Percentiles rank a stretch among this genome's conserved stretches.
Conservation (phyloP, 2,329 filamentous ascomycete species). For the Chaetomium sp. region DNA sequence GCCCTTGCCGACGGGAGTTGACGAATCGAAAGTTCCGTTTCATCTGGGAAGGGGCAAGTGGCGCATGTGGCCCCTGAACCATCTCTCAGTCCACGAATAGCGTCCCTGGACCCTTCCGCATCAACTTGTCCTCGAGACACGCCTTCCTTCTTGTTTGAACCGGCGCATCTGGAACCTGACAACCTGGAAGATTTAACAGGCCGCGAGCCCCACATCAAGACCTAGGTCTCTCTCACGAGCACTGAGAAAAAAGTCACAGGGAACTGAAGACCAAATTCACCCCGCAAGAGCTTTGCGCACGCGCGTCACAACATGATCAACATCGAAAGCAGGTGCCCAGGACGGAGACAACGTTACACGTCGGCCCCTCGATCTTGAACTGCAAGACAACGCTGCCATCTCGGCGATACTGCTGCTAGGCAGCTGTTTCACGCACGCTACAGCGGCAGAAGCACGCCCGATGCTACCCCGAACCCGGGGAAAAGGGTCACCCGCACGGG, state of each 20-base stretch:
- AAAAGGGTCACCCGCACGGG: conserved; percentile 3
- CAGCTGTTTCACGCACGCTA: neutral
- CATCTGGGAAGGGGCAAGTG: neutral
- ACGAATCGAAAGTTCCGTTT: conserved; percentile 12
- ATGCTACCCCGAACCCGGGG: conserved; percentile 16
- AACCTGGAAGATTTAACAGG: neutral
- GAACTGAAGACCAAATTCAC: neutral
- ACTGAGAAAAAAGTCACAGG: neutral
- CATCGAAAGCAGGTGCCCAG: neutral
- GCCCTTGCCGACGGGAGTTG: conserved; percentile 8
- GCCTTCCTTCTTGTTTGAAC: neutral
- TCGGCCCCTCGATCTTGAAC: neutral
- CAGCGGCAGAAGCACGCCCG: neutral
- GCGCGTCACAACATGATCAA: neutral
- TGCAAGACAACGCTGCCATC: neutral
- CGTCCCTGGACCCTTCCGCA: neutral
- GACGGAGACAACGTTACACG: conserved; percentile 16
- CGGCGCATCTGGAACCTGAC: neutral
- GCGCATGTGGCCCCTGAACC: conserved; percentile 19
- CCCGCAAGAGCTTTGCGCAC: neutral
- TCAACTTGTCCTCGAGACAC: conserved; percentile 8
- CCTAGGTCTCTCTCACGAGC: neutral
- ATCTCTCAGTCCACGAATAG: conserved; percentile 15
- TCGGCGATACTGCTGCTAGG: conserved; percentile 6
- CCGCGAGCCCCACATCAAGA: neutral